Percentiles rank a stretch among this genome's conserved stretches.
Evolutionary conservation across 768 basidiomycete genomes (phyloP).

Genomic region (Russula sp.): DNA sequence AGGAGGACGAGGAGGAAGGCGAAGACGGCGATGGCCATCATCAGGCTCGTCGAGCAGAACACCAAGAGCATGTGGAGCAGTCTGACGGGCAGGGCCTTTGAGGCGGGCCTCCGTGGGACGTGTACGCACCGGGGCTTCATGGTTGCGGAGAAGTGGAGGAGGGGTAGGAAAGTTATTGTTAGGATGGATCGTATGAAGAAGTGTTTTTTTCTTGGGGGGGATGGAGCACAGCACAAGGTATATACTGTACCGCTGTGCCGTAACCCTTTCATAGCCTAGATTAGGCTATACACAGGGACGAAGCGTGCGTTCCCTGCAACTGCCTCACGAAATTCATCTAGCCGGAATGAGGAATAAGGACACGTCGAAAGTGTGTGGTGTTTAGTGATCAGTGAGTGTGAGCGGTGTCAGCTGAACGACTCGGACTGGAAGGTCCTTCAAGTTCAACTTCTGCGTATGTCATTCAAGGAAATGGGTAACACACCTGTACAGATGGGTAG

Average conservation of each 20-base stretch:
- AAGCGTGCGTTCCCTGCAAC: constrained; percentile 19
- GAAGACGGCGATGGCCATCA: no score
- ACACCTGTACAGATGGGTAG: constrained; percentile 20
- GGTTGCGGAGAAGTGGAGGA: no score
- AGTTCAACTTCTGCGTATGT: constrained; percentile 3
- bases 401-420: constrained; percentile 10
- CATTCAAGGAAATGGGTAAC: constrained; percentile 17
- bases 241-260: neutral
- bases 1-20: constrained; percentile 1
- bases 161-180: neutral
- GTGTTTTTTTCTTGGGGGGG: neutral
- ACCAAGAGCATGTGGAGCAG: neutral
- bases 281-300: neutral
- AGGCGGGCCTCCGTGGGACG: no score
- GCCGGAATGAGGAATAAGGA: constrained; percentile 12
- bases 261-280: constrained; percentile 5
- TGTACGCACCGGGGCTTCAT: no score
- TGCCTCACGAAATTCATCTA: neutral
- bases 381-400: constrained; percentile 15
- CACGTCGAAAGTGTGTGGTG: constrained; percentile 15
- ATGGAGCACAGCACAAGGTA: constrained; percentile 3
- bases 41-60: no score
- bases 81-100: neutral
- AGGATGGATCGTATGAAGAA: neutral
- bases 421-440: constrained; percentile 10